phyloP scores from a whole-genome alignment of 1,284 basidiomycete genomes.

The Salmacisia buchloeana region DNA sequence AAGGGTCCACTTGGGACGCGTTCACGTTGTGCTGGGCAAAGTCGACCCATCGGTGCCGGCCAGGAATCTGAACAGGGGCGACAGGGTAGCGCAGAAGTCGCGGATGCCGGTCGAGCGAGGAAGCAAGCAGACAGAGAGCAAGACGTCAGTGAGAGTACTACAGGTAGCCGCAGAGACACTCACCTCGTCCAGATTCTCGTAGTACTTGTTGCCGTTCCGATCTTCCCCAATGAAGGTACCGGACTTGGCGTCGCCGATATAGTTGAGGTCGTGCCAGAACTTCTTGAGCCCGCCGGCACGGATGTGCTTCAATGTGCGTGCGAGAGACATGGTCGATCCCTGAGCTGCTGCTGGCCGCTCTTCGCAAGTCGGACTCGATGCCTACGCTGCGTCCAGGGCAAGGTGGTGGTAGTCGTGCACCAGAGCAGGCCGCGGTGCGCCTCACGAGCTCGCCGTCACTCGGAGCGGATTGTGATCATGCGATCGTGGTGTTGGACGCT shows the following conservation, averaged over 20 bases:
- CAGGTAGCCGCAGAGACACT: background rate
- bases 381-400: background rate
- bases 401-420: background rate
- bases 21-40: slow-evolving; percentile 39
- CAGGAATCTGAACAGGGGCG: slow-evolving; percentile 16
- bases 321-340: slow-evolving; percentile 43
- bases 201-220: slow-evolving; percentile 47
- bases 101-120: background rate
- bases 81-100: background rate
- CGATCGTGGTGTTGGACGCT: too few species aligned
- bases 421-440: too few species aligned
- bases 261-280: slow-evolving; percentile 46
- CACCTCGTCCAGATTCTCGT: slow-evolving; percentile 44
- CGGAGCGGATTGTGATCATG: too few species aligned
- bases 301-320: slow-evolving; percentile 41
- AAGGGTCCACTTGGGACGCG: slow-evolving; percentile 42
- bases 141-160: background rate
- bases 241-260: slow-evolving; percentile 48
- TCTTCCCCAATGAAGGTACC: slow-evolving; percentile 45
- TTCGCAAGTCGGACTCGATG: background rate
- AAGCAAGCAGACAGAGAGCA: background rate
- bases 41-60: slow-evolving; percentile 48
- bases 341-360: background rate
- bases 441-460: too few species aligned
- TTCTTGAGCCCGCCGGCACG: slow-evolving; percentile 39